A percentile compares a stretch with the other conserved stretches of the same genome.
phyloP scores from a whole-genome alignment of 1,284 basidiomycete species.

The Microbotryum violaceum region DNA sequence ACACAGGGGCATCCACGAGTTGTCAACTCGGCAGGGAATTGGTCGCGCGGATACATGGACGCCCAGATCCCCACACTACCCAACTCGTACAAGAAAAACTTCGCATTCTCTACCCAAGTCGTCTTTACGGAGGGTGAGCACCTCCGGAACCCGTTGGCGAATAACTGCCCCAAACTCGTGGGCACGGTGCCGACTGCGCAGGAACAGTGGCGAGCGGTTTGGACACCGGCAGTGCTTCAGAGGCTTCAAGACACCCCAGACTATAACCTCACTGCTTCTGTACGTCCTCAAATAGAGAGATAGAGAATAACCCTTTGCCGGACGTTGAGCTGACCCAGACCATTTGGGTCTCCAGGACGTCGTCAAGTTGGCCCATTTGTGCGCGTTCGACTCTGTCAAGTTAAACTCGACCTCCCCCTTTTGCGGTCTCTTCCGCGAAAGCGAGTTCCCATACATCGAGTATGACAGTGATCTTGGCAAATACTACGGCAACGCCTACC shows the following conservation, averaged over 20 bases:
- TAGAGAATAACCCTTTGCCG: constrained; percentile 46
- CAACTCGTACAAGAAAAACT: constrained; percentile 32
- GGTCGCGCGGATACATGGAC: constrained; percentile 33
- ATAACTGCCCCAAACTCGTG: no score
- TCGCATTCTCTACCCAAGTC: not conserved
- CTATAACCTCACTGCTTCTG: no score
- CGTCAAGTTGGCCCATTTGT: constrained; percentile 59
- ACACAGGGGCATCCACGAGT: constrained; percentile 57
- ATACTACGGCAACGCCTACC: constrained; percentile 51
- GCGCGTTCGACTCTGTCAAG: constrained; percentile 53
- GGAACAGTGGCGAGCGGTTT: no score
- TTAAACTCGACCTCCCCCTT: no score
- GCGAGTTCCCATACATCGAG: constrained; percentile 5
- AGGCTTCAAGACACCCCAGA: no score
- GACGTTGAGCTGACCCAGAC: constrained; percentile 68
- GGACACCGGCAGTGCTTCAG: no score
- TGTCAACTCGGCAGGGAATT: constrained; percentile 41
- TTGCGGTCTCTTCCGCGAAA: no score
- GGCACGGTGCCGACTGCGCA: no score
- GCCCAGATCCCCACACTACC: constrained; percentile 30
- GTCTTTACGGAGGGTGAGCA: not conserved
- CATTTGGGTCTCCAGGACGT: constrained; percentile 58
- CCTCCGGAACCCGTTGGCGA: not conserved
- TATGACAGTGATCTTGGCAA: constrained; percentile 59
- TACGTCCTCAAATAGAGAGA: no score